Base-by-base conservation (phyloP, 2,329 filamentous ascomycete genomes). In the Sclerotinia subarctica region DNA sequence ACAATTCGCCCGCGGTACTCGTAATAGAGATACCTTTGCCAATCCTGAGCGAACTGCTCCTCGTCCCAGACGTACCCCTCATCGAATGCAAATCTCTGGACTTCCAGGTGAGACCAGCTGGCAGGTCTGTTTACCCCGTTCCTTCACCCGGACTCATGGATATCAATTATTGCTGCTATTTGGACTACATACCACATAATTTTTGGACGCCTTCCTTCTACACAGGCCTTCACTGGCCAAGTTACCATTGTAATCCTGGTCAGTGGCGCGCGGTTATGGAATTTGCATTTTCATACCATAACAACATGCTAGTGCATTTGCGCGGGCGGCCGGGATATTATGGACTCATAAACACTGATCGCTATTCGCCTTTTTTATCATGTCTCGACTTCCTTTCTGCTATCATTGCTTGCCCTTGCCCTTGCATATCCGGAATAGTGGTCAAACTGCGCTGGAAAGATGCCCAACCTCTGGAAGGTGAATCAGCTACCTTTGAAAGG, bases 21-120 rank as follows among this genome's bases (percentile, higher is more conserved):
- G 89, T 76, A 86, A 83, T 74, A 87, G 87, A 77, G 88, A 90
- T 76, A 84, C 87, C 73, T 88, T 87, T 79, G 83, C 84, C 72
- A 76, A 73, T 70, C 81, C 85, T 76, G 89, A 90, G 77, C 88
- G 89, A 74, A 85, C 85, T 74, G 84, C 86, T 76, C 89, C 90
- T 73, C 92, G 95, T 78, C 95, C 95, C 73, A 91, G 95, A 78
- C 93, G 95, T 80, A 99, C 95, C 74, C 89, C 93, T 74, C 93
- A 94, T 81, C 91, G 95, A 80, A 98, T 99, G 95, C 90, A 94
- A 81, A 96, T 99, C 78, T 91, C 92, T 84, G 94, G 94, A 84
- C 92, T 99, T 81, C 94, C 94, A 80, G 89, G 88, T 83, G 94
- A 98, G 86, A 99, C 95, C 86, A 97, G 94, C 88, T 99, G 95